phyloP scores from a whole-genome alignment of 2,329 filamentous ascomycete genomes.

The Pseudogymnoascus sp. region DNA sequence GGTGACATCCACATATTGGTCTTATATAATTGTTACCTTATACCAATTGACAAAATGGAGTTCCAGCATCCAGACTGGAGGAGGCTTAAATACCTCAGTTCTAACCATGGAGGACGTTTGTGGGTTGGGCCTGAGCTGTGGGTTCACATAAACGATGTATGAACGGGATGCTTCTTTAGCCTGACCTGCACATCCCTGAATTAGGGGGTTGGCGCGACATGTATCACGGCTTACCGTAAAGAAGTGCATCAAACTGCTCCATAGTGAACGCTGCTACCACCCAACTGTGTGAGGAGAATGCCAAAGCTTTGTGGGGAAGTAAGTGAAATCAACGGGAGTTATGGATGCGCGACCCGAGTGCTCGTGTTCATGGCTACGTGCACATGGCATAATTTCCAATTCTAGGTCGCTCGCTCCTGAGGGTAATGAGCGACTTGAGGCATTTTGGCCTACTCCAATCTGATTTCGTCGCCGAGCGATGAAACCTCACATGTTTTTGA shows the following conservation, averaged over 20 bases:
- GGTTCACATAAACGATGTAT: background rate
- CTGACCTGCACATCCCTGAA: background rate
- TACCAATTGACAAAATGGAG: background rate
- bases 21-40: background rate
- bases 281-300: background rate
- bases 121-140: background rate
- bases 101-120: background rate
- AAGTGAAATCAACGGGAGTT: background rate
- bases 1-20: background rate
- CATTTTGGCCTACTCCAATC: background rate
- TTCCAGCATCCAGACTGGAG: background rate
- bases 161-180: background rate
- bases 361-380: background rate
- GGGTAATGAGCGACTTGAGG: background rate
- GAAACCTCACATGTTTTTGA: background rate
- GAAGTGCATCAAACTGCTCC: background rate
- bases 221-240: background rate
- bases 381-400: background rate
- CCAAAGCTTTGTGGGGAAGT: background rate
- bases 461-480: background rate
- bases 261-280: background rate
- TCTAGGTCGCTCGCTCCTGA: background rate
- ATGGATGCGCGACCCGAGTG: background rate
- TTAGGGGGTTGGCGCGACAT: background rate
- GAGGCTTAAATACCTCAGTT: background rate